These are phyloP conservation scores for Eruca vesicaria DNA, from an alignment of 441 rosid genomes.

Conservation along the genomic window DNA sequence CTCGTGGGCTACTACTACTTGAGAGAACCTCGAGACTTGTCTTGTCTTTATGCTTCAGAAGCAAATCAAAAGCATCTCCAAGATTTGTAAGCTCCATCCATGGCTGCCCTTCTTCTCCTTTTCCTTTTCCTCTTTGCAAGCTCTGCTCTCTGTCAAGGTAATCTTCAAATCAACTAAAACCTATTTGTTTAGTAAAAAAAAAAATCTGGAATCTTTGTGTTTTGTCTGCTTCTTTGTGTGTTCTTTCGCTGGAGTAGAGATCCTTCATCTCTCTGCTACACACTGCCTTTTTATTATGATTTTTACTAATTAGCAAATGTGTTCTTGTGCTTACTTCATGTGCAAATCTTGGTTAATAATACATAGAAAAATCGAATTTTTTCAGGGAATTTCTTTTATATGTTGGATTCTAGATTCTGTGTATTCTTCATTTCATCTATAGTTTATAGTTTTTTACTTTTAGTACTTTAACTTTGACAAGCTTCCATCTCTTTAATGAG, in stretches of 20 bases:
- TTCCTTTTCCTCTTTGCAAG: conserved; percentile 47
- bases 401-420: conserved; percentile 4
- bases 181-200: neutral
- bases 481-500: conserved; percentile 24
- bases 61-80: conserved; percentile 35
- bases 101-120: conserved; percentile 56
- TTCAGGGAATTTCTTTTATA: neutral
- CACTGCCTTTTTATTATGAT: neutral
- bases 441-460: neutral
- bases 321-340: neutral
- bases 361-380: neutral
- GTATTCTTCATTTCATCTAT: conserved; percentile 13
- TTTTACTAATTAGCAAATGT: neutral
- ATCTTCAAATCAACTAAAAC: conserved; percentile 10
- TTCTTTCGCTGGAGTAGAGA: conserved; percentile 10
- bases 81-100: conserved; percentile 38
- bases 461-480: neutral
- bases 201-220: conserved; percentile 13
- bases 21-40: conserved; percentile 38
- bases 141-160: conserved; percentile 67
- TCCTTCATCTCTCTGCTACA: conserved; percentile 1
- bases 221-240: conserved; percentile 23
- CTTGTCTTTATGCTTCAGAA: conserved; percentile 33
- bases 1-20: conserved; percentile 34
- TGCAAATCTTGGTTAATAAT: neutral